phyloP scores from a whole-genome alignment of 768 basidiomycete genomes.

The Suillus tomentosus region DNA sequence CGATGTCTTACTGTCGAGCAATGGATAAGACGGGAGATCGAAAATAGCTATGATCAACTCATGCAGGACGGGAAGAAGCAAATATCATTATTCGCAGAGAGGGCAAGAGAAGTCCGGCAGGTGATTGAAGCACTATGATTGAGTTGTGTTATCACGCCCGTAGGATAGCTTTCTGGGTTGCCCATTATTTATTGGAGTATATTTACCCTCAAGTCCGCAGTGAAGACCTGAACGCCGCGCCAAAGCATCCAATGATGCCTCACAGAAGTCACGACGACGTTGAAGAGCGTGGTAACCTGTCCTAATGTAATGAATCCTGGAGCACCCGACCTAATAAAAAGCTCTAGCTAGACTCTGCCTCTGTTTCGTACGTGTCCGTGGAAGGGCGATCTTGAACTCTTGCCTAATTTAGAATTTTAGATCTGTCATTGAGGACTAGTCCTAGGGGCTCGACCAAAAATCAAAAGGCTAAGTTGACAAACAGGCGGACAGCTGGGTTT shows the following conservation, averaged over 20 bases:
- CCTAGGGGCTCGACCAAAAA: neutral
- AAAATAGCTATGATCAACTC: slow-evolving; percentile 62
- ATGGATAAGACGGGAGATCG: slow-evolving; percentile 79
- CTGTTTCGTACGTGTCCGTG: neutral
- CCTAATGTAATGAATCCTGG: neutral
- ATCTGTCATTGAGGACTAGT: neutral
- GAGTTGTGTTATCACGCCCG: neutral
- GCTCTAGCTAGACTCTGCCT: neutral
- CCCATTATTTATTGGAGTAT: neutral
- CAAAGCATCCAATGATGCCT: neutral
- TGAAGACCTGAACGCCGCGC: neutral
- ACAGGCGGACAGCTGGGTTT: neutral
- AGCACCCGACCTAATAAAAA: neutral
- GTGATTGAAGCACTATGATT: slow-evolving; percentile 36
- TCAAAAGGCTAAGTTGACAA: neutral
- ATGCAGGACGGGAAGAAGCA: slow-evolving; percentile 51
- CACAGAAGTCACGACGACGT: neutral
- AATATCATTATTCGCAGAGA: slow-evolving; percentile 49
- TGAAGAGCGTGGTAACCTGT: neutral
- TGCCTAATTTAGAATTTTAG: neutral
- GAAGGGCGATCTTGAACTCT: neutral
- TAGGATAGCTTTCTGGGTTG: neutral
- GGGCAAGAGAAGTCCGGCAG: slow-evolving; percentile 42
- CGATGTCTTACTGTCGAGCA: slow-evolving; percentile 81
- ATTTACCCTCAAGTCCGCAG: neutral